Base-by-base conservation (phyloP, 768 basidiomycete species). In the Auriscalpium orientale region DNA sequence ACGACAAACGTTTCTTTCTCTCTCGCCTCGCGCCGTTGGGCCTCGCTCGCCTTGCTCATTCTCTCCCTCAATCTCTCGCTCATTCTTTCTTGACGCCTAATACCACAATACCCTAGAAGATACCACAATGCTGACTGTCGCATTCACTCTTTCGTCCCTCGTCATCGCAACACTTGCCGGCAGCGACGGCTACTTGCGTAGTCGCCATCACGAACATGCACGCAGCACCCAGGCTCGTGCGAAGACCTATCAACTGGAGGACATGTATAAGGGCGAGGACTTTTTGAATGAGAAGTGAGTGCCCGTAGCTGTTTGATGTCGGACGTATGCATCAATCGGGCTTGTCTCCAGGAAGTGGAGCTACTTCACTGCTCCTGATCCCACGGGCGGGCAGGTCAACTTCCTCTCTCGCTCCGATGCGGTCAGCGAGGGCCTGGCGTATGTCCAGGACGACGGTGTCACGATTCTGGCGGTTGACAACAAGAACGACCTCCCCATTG, bases 391-490 rank as follows among this genome's bases (percentile, higher is more conserved):
- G 35, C 33, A 21, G 40, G 48, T 54, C 34, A 50, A 49, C 10
- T 58, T 49, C 40, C 45, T 54, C 28, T 58, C 57, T 10, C 48
- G 38, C 11, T 28, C 44, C 18, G 57, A 54, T 10, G 57, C 57
- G 34, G 13, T 28, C 33, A 22, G 21, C 3, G 53, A 44, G 16
- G 43, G 53, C 8, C 22, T 58, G 16, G 57, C 53, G n/a, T 54
- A 58, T 35, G 53, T 58, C 43, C 28, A 28, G 28, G 7, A 12
- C 10, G 33, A 51, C 33, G n/a, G 10, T 48, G 16, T 34, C 16
- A 44, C 53, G 10, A 21, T 54, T 11, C 47, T 58, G 8, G 52
- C 57, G 16, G 57, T 58, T 16, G 57, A 60, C 38, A 48, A 34
- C 52, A 46, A n/a, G 38, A 55, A 33, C 4, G 22, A 58, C 33